Evolutionary conservation across 352 stramenopile genomes (phyloP), one percentile per base, ranked within the genome.

Genomic region (Blastocystis sp.): DNA sequence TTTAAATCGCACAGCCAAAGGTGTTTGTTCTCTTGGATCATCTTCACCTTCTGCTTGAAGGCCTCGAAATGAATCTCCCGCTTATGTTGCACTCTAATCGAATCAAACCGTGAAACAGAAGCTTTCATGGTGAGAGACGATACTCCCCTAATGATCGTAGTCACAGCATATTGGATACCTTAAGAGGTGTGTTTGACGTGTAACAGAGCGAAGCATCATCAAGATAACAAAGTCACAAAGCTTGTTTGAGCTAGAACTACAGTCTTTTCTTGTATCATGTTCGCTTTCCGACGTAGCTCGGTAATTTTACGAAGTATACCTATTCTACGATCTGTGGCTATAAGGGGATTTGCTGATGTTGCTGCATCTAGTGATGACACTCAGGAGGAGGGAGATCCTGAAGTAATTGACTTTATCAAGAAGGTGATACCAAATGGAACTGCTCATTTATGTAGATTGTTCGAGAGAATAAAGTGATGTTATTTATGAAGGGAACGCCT

Each of bases 401-500:
- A 89, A 24, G 78, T 89, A 19, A 89, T 79, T 48, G 78, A 75
- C 13, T 89, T 89, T 59, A 89, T 89, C 15, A 89, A 89, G 19
- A 89, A 89, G 35, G 78, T 89, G 19, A 9, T 5, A 53, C 27
- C 13, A 0, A 33, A 3, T 19, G 27, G 66, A 13, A 57, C 22
- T 22, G 11, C 13, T 48, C 19, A 42, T 11, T 73, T 37, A 13
- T 69, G 15, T 76, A 89, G 78, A 89, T 89, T 64, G 93, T 96
- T 37, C 94, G 95, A 89, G 95, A 92, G 91, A 96, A 96, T 91
- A 93, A 94, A 33, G 90, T 96, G 35, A 95, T 96, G 93, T 92
- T 96, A 0, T 96, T 96, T 91, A 96, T 96, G 94, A 96, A 96
- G 90, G 94, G 94, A 69, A 96, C 94, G 89, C 94, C 94, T 59